These are phyloP conservation scores for Suillus occidentalis DNA, from an alignment of 768 basidiomycete species.

Conservation along the genomic window DNA sequence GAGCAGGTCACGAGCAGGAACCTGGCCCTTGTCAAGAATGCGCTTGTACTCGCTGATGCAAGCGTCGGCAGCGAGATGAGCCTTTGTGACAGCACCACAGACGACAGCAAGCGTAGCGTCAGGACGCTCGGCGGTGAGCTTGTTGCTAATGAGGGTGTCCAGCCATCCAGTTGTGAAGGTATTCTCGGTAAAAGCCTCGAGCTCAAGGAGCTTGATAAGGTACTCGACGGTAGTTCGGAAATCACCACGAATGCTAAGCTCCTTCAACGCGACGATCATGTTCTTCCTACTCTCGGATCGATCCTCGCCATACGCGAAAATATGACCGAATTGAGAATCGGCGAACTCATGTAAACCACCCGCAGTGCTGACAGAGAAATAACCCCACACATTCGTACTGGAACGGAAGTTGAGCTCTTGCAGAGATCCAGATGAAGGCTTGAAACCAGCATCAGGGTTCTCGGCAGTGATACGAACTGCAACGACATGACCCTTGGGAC, in stretches of 20 bases:
- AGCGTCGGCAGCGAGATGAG: slow-evolving; percentile 84
- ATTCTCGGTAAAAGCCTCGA: slow-evolving; percentile 95
- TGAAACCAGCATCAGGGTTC: slow-evolving; percentile 99
- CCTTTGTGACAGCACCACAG: slow-evolving; percentile 95
- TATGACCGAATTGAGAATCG: slow-evolving; percentile 99
- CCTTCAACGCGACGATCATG: slow-evolving; percentile 99
- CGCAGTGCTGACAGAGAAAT: slow-evolving; percentile 94
- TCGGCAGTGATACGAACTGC: slow-evolving; percentile 99
- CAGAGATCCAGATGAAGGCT: slow-evolving; percentile 94
- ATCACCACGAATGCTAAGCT: slow-evolving; percentile 97
- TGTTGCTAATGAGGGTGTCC: slow-evolving; percentile 94
- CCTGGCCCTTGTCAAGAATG: slow-evolving; percentile 96
- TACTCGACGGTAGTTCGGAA: slow-evolving; percentile 99
- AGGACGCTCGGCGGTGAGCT: slow-evolving; percentile 95
- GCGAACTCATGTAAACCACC: slow-evolving; percentile 99
- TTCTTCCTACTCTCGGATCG: slow-evolving; percentile 95
- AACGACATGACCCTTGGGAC: slow-evolving; percentile 97
- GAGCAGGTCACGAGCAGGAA: slow-evolving; percentile 89
- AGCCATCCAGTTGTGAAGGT: slow-evolving; percentile 99
- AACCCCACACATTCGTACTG: slow-evolving; percentile 99
- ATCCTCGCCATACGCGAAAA: slow-evolving; percentile 98
- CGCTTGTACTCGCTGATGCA: slow-evolving; percentile 94
- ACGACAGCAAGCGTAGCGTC: slow-evolving; percentile 91
- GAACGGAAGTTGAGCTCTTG: slow-evolving; percentile 99
- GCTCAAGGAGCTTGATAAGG: slow-evolving; percentile 94